Evolutionary conservation across 139 green algal genomes (phyloP).

Genomic region (Tetraselmis chui): DNA sequence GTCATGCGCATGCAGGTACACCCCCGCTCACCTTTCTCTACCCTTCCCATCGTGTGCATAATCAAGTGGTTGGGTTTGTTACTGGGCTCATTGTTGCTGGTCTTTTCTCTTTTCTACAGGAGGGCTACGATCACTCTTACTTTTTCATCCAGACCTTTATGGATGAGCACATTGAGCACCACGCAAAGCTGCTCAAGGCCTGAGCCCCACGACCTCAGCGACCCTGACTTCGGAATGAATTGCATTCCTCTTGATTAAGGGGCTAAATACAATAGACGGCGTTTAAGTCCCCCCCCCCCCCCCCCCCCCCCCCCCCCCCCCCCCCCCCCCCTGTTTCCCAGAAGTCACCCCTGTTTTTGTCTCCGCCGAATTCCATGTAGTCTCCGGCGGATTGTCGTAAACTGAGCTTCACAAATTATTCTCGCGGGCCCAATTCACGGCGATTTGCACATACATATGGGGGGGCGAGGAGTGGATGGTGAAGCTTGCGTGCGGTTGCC

Average conservation of each 20-base stretch:
- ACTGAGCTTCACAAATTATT: no score
- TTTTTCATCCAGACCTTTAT: constrained; percentile 93
- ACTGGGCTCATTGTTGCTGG: no score
- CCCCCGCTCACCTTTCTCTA: background rate
- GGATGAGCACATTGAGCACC: constrained; percentile 80
- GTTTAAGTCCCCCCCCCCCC: no score
- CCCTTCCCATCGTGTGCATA: no score
- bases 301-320: no score
- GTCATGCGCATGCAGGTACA: constrained; percentile 63
- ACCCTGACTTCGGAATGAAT: background rate
- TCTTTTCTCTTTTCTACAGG: no score
- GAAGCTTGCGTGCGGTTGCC: background rate
- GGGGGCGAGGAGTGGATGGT: no score
- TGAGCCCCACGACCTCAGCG: background rate
- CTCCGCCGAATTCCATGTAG: no score
- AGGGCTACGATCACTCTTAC: constrained; percentile 93
- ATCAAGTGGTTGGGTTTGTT: no score
- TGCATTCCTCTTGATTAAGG: background rate
- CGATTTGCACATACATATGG: background rate
- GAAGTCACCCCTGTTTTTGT: background rate
- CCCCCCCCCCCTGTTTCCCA: no score
- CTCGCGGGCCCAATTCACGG: background rate
- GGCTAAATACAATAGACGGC: background rate
- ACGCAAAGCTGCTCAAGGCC: constrained; percentile 59
- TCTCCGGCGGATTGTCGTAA: no score